phyloP scores from a whole-genome alignment of 345 rosid genomes.

The Gynandropsis gynandra region DNA sequence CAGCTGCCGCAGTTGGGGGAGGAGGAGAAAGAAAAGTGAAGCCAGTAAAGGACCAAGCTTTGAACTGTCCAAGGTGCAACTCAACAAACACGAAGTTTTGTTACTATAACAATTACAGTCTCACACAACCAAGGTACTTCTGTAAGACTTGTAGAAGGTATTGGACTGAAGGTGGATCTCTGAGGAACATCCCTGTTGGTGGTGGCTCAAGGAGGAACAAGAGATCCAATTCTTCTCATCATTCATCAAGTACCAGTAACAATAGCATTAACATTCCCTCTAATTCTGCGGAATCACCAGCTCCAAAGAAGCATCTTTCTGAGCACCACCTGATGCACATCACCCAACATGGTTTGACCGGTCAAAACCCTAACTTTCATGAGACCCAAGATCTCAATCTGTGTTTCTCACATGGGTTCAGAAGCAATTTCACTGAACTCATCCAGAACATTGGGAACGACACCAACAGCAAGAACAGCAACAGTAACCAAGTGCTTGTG shows the following conservation, averaged over 20 bases:
- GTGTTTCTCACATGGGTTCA: conserved; percentile 48
- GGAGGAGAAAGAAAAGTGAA: conserved; percentile 50
- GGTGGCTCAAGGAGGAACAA: conserved; percentile 98
- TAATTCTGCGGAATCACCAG: conserved; percentile 27
- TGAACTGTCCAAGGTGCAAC: conserved; percentile 96
- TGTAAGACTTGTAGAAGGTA: conserved; percentile 98
- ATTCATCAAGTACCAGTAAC: conserved; percentile 24
- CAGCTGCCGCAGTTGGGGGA: not conserved
- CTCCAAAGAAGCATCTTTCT: conserved; percentile 53
- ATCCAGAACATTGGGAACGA: conserved; percentile 40
- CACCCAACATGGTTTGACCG: conserved; percentile 34
- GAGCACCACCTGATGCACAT: conserved; percentile 31
- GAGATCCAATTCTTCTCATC: conserved; percentile 48
- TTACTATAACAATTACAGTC: conserved; percentile 97
- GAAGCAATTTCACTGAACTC: conserved; percentile 49
- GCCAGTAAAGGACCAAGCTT: conserved; percentile 71
- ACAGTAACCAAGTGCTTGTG: conserved; percentile 32
- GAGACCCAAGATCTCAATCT: conserved; percentile 81
- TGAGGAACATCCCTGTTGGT: conserved; percentile 92
- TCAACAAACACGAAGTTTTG: conserved; percentile 95
- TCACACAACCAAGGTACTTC: conserved; percentile 91
- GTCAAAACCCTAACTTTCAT: conserved; percentile 50
- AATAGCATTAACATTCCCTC: conserved; percentile 20
- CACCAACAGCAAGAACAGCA: conserved; percentile 19
- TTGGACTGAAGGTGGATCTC: conserved; percentile 98